Percentiles rank a stretch among this genome's conserved stretches.
Evolutionary conservation across 805 yeast genomes (phyloP).

Genomic region (Myxozyma lipomycoides): DNA sequence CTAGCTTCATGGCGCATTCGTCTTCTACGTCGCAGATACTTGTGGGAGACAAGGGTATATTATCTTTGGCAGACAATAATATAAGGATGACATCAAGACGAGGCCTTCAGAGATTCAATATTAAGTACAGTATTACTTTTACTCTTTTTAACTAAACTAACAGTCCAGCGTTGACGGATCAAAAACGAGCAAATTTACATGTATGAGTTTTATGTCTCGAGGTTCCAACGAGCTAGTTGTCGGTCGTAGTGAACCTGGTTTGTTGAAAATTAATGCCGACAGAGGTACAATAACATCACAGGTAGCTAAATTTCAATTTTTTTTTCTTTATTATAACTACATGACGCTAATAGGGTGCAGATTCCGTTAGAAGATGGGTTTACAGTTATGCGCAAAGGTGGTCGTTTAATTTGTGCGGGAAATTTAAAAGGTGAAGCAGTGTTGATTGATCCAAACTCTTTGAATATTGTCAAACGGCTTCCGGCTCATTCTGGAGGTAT

Average conservation of each 20-base stretch:
- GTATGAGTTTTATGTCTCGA: conserved; percentile 33
- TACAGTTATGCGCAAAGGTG: conserved; percentile 35
- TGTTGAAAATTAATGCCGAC: conserved; percentile 38
- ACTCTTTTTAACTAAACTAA: neutral
- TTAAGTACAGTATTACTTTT: conserved; percentile 5
- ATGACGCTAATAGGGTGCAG: conserved; percentile 8
- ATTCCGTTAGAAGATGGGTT: conserved; percentile 25
- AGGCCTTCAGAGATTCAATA: conserved; percentile 47
- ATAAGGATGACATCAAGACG: conserved; percentile 54
- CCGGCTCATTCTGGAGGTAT: conserved; percentile 40
- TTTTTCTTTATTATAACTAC: conserved; percentile 11
- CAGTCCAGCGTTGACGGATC: conserved; percentile 5
- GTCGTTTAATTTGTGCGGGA: conserved; percentile 37
- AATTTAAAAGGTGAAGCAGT: conserved; percentile 37
- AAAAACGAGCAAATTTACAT: conserved; percentile 28
- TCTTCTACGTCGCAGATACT: conserved; percentile 51
- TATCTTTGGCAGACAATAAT: conserved; percentile 52
- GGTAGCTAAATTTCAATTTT: too few relatives aligned
- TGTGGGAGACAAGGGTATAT: conserved; percentile 53
- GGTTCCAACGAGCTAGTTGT: conserved; percentile 37
- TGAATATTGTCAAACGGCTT: conserved; percentile 34
- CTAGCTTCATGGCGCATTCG: conserved; percentile 53
- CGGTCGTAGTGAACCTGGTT: conserved; percentile 34
- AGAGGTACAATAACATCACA: conserved; percentile 37
- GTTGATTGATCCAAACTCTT: conserved; percentile 38